Evolutionary conservation across 345 rosid genomes (phyloP), one percentile per base, ranked within the genome.

Genomic region (Eucalyptus fibrosa): DNA sequence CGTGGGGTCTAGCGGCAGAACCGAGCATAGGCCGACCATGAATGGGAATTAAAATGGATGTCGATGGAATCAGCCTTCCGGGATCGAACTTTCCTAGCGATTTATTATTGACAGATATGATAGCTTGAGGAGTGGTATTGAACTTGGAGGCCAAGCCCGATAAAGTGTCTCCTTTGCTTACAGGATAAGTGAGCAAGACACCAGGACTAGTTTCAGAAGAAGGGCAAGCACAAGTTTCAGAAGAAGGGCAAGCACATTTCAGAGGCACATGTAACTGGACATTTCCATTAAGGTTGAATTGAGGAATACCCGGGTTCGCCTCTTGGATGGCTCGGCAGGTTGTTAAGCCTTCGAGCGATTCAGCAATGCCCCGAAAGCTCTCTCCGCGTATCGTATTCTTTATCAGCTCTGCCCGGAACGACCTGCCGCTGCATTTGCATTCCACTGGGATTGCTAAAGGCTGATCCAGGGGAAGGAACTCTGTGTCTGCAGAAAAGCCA

Each of bases 301-400:
- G 94, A 12, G 93, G 92, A 47, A 94, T 90, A 3, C 94, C 88
- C 4, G 94, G 96, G 89, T 96, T 96, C 88, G 91, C 92, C 59
- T 92, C 94, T 86, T 91, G 88, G 81, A 96, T 92, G 16, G 96
- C 96, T 85, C 91, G 91, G 93, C 97, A 96, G 49, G 96, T 91
- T 51, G 97, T 96, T 89, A 97, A 92, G 88, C 98, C 98, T 89
- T 94, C 94, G 11, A 96, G 90, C 9, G 98, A 94, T 59, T 92
- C 94, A 37, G 97, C 91, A 88, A 97, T 93, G 89, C 93, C 89
- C 87, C 89, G 88, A 90, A 97, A 94, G 81, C 93, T 95, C 92
- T 95, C 97, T 28, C 98, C 97, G 88, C 92, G 91, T 49, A 91
- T 69, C n/a, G 94, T 90, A 28, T 93, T 93, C 89, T 93, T 95